Base-by-base conservation (phyloP, 345 rosid genomes). In the Arabis hirsuta region DNA sequence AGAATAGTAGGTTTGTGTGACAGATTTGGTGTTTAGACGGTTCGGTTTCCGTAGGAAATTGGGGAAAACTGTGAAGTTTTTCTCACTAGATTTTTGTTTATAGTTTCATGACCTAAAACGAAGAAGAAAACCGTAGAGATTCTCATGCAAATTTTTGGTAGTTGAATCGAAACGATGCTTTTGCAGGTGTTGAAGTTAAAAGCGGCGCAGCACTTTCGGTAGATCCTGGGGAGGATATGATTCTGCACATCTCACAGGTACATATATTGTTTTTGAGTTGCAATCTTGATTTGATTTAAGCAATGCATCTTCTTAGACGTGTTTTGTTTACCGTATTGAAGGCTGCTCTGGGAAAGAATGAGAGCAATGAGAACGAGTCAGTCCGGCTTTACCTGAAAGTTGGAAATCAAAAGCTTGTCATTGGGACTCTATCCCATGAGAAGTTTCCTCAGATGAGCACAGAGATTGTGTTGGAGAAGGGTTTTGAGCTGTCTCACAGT, bases 241-340 rank as follows among this genome's bases (percentile, higher is more conserved):
- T 84, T 20, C 38, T 87, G 72, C 96, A 86, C 80, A 81, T 86
- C 68, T 90, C 93, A 36, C 91, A 77, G 88, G 96, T 90, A 52
- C 22, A 59, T 5, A 10, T 5, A 10, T 19, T 4, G 19, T 31
- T 26, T 48, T 54, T 34, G 36, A 45, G 43, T 61, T 60, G 3
- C 11, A 11, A 48, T 9, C 9, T 29, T 73, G 50, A 16, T 2
- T 29, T 69, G 44, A 4, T 34, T 73, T 71, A 2, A 1, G 10
- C 5, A 27, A 8, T 22, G 22, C 1, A 9, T 50, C 36, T 58
- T 34, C 16, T 26, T 65, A 5, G 36, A 39, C 29, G 26, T 62
- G 61, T 26, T 27, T 26, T 7, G 10, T 76, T 19, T 24, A 1
- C 52, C 8, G 47, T 27, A n/a, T 9, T 57, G n/a, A 78, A 92